A percentile compares a stretch with the other conserved stretches of the same genome.
These are phyloP conservation scores for Schoenoplectus triqueter DNA, from an alignment of 202 grass and related monocot genomes.

Conservation along the genomic window DNA sequence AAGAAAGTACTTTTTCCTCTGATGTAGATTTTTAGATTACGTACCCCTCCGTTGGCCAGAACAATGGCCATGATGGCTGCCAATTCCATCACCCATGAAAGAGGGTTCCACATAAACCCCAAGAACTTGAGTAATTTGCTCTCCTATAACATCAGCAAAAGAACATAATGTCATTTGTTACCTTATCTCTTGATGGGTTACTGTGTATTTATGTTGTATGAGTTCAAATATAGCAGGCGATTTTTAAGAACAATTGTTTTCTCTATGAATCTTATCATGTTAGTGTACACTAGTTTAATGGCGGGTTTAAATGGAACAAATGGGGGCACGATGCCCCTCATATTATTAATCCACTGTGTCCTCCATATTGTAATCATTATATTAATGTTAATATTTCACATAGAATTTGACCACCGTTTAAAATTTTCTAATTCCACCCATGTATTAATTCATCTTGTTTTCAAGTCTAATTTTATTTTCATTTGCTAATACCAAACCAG, in stretches of 20 bases:
- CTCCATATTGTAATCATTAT: neutral
- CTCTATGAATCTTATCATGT: neutral
- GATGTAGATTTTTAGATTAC: neutral
- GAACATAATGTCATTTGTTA: conserved; percentile 16
- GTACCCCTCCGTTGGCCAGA: conserved; percentile 85
- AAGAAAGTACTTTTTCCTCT: neutral
- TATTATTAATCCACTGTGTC: neutral
- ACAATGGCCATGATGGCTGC: conserved; percentile 98
- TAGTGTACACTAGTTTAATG: neutral
- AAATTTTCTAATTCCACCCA: no score
- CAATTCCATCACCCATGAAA: conserved; percentile 98
- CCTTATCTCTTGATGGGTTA: neutral
- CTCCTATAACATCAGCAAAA: conserved; percentile 56
- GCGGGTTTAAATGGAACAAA: no score
- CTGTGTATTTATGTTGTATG: neutral
- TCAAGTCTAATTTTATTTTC: neutral
- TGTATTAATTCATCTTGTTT: neutral
- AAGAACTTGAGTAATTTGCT: conserved; percentile 93
- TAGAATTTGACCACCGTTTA: no score
- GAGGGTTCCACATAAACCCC: conserved; percentile 99
- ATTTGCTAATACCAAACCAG: conserved; percentile 10
- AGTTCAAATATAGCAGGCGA: neutral
- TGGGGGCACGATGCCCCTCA: no score
- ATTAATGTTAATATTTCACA: no score
- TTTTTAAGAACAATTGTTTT: neutral